phyloP scores from a whole-genome alignment of 176 grass and related monocot genomes.

The Chloris gayana region DNA sequence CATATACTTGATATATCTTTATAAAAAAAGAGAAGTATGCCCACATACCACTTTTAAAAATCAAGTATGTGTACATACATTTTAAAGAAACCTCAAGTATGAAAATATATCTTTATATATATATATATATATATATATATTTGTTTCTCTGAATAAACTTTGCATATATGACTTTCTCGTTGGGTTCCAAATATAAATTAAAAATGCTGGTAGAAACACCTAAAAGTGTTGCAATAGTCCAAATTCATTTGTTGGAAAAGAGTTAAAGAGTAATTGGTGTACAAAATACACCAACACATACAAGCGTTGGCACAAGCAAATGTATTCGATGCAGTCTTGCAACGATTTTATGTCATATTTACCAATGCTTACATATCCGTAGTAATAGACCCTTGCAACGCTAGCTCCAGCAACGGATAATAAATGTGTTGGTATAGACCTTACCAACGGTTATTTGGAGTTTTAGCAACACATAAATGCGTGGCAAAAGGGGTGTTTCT shows the following conservation, averaged over 20 bases:
- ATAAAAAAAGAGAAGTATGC: too few relatives aligned
- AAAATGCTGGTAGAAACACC: neutral
- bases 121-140: too few relatives aligned
- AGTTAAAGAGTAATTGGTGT: neutral
- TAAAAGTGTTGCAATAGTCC: neutral
- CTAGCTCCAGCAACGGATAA: neutral
- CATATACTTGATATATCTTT: too few relatives aligned
- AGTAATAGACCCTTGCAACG: neutral
- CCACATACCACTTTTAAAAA: too few relatives aligned
- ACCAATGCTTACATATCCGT: neutral
- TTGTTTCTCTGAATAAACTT: too few relatives aligned
- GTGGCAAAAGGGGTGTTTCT: neutral
- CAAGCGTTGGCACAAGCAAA: neutral
- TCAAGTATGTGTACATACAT: too few relatives aligned
- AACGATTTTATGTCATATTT: neutral
- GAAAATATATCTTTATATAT: too few relatives aligned
- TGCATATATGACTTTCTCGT: too few relatives aligned
- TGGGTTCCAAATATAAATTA: neutral
- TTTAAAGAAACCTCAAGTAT: too few relatives aligned
- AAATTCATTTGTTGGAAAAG: neutral
- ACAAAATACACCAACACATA: neutral
- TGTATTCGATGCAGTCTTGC: neutral
- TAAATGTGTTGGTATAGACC: neutral
- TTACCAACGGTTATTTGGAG: neutral
- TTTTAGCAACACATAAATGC: neutral